Evolutionary conservation across 2,329 filamentous ascomycete genomes (phyloP), one percentile per base, ranked within the genome.

Genomic region (Passalora sequoiae): DNA sequence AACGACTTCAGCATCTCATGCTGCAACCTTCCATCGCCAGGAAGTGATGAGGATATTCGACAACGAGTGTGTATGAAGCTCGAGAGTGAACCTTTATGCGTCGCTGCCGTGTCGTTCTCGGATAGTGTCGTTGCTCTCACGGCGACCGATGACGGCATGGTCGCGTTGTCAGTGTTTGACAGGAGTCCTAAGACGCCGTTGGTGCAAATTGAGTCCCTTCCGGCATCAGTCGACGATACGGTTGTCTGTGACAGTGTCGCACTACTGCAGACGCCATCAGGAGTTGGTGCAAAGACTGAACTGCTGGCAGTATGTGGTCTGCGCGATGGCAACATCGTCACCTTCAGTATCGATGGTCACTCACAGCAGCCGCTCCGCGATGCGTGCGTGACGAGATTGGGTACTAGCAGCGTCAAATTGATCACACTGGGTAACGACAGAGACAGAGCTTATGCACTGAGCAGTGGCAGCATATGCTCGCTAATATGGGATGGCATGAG

Each of bases 331-430:
- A 54, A 49, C 15, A 42, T 62, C 10, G 33, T 52, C 19, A 44
- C 46, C 6, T 43, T 54, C 21, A 29, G 19, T 2, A 33, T 60
- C 10, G 39, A 47, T 10, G 9, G 42, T 15, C 25, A 40, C 21
- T 15, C n/a, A 2, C 32, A 33, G 3, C 22, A 43, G n/a, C 24
- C 17, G 1, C 46, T 55, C 4, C 36, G 33, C 7, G 38, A 51
- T 13, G 30, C 29, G 2, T 37, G 46, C 19, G 47, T 31, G 7
- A 49, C 51, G 13, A 21, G 31, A 4, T 46, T 61, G 17, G 54
- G 60, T 10, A 40, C 49, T 9, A 61, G 54, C 38, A 58, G 54
- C 6, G 56, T 62, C 20, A 57, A 55, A 29, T 43, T 63, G 0
- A 29, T 36, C 6, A 30, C 44, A 16, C 19, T 56, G 28, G 21